These are phyloP conservation scores for Brasenia schreberi DNA, from an alignment of 164 flowering plant species.

Conservation along the genomic window DNA sequence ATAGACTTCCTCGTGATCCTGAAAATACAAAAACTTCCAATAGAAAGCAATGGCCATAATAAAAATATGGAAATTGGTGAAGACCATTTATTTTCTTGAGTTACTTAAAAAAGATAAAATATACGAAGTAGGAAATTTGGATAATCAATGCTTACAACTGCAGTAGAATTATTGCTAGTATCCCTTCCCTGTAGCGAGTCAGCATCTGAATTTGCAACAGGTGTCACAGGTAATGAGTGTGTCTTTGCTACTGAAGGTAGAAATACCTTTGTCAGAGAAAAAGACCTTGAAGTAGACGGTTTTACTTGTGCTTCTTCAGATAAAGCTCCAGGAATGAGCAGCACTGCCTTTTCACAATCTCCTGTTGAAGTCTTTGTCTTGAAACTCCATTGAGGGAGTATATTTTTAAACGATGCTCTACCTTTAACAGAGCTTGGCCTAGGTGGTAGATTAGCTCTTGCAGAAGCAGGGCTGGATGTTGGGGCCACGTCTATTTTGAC, in stretches of 20 bases:
- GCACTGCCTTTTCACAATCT: conserved; percentile 54
- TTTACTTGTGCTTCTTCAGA: conserved; percentile 28
- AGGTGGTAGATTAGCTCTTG: conserved; percentile 54
- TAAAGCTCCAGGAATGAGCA: conserved; percentile 36
- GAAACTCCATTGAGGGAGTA: conserved; percentile 50
- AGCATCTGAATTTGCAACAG: conserved; percentile 22
- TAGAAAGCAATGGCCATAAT: not conserved
- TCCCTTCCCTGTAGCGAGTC: conserved; percentile 16
- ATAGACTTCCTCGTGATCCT: no score
- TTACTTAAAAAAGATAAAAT: not conserved
- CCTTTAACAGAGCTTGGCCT: conserved; percentile 48
- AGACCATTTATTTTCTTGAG: not conserved
- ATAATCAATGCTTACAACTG: conserved; percentile 26
- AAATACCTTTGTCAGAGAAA: conserved; percentile 39
- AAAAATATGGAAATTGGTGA: not conserved
- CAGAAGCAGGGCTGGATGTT: conserved; percentile 33
- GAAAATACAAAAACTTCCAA: not conserved
- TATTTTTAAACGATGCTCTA: conserved; percentile 31
- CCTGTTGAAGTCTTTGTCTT: conserved; percentile 21
- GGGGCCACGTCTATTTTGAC: conserved; percentile 26
- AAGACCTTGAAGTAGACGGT: conserved; percentile 47
- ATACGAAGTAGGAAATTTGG: not conserved
- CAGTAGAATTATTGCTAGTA: conserved; percentile 13
- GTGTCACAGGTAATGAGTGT: conserved; percentile 46
- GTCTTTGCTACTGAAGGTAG: conserved; percentile 24